Conservation (phyloP, 2,329 filamentous ascomycete genomes). For the Calonectria pseudoreteaudii region DNA sequence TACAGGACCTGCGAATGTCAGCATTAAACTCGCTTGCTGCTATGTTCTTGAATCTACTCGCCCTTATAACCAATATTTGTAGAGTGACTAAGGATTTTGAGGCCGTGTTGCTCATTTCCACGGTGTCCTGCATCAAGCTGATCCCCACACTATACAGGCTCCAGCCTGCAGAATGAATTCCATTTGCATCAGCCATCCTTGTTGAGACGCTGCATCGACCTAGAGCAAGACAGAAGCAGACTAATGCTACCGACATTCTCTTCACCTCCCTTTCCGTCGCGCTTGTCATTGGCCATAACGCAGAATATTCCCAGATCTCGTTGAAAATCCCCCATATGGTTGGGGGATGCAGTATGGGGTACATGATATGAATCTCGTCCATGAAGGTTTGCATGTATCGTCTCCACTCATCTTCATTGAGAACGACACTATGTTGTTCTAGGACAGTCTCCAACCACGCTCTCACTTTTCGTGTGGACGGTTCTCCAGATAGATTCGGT, state of each 20-base stretch:
- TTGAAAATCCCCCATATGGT: slow-evolving; percentile 30
- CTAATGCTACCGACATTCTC: slow-evolving; percentile 28
- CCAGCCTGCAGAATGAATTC: slow-evolving; percentile 32
- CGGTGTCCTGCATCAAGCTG: slow-evolving; percentile 23
- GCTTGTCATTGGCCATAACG: slow-evolving; percentile 16
- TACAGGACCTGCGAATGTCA: slow-evolving; percentile 22
- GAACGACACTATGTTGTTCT: slow-evolving; percentile 19
- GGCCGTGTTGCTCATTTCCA: slow-evolving; percentile 31
- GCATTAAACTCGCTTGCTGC: not conserved
- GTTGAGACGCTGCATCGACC: slow-evolving; percentile 32
- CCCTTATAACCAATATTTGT: slow-evolving; percentile 29
- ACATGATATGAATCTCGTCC: slow-evolving; percentile 31
- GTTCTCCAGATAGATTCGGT: not conserved
- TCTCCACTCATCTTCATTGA: slow-evolving; percentile 28
- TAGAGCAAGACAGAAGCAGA: slow-evolving; percentile 33
- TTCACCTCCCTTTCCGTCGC: slow-evolving; percentile 19
- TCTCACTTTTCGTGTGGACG: not conserved
- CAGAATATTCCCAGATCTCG: slow-evolving; percentile 31
- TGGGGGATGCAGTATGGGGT: slow-evolving; percentile 28
- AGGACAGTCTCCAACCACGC: slow-evolving; percentile 29
- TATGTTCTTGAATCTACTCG: not conserved
- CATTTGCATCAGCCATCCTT: slow-evolving; percentile 29
- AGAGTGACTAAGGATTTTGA: slow-evolving; percentile 30
- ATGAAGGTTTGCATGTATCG: slow-evolving; percentile 27
- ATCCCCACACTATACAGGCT: slow-evolving; percentile 29